Evolutionary conservation across 1,284 basidiomycete species (phyloP), one percentile per base, ranked within the genome.

Genomic region (Fomitopsis betulina): DNA sequence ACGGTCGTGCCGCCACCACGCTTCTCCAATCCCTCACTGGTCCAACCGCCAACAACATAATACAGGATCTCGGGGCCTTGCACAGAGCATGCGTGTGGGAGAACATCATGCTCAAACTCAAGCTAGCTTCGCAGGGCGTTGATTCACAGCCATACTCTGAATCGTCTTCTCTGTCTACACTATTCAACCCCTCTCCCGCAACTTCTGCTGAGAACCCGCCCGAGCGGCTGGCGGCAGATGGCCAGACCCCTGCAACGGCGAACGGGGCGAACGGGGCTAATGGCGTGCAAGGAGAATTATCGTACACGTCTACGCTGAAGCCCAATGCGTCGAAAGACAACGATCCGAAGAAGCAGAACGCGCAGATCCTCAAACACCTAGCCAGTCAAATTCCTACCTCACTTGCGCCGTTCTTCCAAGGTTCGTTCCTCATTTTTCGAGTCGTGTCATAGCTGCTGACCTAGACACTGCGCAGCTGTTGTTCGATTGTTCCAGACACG

Each of bases 81-180:
- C 94, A 97, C 69, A 86, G 94, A n/a, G 83, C 86, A 2, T 86
- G 85, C 62, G 81, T 91, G 17, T 95, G 92, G 91, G 93, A 96
- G 74, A 92, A 91, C 64, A 87, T 94, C 53, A 75, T 87, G 27
- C 79, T 96, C 62, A 93, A 92, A 67, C 75, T 78, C 23, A 81
- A 78, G 23, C 71, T 89, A 12, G 72, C 76, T 23, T 73, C 75
- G 7, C 83, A 81, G 62, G 85, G 84, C 30, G 80, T 86, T 27
- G 75, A 79, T 5, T 17, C 40, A 8, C 10, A 59, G 60, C 15
- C 63, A 59, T 15, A 49, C 39, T 17, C 32, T 5, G 19, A 30
- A 33, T 21, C 25, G 30, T 25, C 51, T 42, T 21, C 25, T 30
- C 12, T 47, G 2, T 47, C 45, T n/a, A 27, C 45, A 21, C 45